phyloP scores from a whole-genome alignment of 2,329 filamentous ascomycete genomes.

The Sclerotinia borealis region DNA sequence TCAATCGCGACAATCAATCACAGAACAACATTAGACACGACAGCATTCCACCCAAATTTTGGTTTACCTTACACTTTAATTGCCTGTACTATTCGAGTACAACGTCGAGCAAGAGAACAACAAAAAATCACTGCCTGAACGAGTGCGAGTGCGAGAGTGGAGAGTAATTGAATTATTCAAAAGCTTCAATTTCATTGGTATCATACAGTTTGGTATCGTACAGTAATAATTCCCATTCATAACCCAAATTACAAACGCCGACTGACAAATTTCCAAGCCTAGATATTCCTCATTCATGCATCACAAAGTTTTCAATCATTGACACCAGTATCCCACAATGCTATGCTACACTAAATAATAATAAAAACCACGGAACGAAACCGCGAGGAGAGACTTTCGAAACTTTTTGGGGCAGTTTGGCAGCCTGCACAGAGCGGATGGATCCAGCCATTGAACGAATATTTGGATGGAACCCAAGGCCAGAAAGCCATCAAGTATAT shows the following conservation, averaged over 20 bases:
- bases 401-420: not conserved
- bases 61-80: not conserved
- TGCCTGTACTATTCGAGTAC: rapidly evolving
- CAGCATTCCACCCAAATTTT: not conserved
- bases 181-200: not conserved
- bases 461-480: not conserved
- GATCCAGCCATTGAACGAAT: not conserved
- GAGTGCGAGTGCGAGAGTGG: not conserved
- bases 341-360: conserved; percentile 4
- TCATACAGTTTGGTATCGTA: not conserved
- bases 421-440: not conserved
- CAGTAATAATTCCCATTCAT: not conserved
- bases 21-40: too few species aligned
- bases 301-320: not conserved
- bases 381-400: not conserved
- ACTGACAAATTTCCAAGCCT: not conserved
- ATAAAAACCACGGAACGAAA: not conserved
- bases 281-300: not conserved
- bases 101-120: not conserved
- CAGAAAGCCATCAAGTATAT: not conserved
- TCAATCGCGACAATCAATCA: too few species aligned
- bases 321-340: not conserved
- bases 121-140: too few species aligned
- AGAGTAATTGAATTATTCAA: not conserved
- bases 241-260: not conserved